phyloP scores from a whole-genome alignment of 2,329 filamentous ascomycete species.

The Penicillium sp. region DNA sequence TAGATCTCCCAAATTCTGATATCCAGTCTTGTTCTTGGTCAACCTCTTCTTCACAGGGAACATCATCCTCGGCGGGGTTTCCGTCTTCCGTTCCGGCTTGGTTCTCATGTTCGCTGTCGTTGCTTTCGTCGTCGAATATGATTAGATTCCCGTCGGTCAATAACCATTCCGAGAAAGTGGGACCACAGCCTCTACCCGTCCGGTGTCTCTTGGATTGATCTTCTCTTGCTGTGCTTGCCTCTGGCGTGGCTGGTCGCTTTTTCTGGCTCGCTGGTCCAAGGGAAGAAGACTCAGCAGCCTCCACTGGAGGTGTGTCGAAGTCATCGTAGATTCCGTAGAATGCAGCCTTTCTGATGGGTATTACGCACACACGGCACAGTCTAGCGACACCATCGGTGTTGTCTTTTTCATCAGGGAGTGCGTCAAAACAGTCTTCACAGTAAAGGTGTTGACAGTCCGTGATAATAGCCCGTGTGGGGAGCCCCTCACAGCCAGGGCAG shows the following conservation, averaged over 20 bases:
- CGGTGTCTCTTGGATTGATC: neutral
- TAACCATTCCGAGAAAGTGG: neutral
- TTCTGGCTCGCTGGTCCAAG: neutral
- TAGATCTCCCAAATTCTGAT: neutral
- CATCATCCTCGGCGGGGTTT: neutral
- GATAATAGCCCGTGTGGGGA: neutral
- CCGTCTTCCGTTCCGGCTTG: neutral
- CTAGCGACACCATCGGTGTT: neutral
- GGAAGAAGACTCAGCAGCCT: neutral
- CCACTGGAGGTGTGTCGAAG: neutral
- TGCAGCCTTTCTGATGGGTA: neutral
- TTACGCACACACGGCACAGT: rapidly evolving
- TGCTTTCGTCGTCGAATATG: neutral
- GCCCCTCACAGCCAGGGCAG: neutral
- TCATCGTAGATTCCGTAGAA: constrained; percentile 1
- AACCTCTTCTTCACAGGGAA: neutral
- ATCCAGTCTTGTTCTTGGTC: neutral
- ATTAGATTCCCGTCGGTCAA: neutral
- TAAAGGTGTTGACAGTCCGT: neutral
- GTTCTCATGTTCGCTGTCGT: neutral
- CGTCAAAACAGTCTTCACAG: neutral
- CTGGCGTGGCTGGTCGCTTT: neutral
- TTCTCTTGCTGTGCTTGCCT: too few relatives aligned
- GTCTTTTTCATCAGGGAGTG: neutral
- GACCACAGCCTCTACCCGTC: too few relatives aligned